Evolutionary conservation across 495 filamentous ascomycete species (phyloP).

Genomic region (Bathelium albidoporum): DNA sequence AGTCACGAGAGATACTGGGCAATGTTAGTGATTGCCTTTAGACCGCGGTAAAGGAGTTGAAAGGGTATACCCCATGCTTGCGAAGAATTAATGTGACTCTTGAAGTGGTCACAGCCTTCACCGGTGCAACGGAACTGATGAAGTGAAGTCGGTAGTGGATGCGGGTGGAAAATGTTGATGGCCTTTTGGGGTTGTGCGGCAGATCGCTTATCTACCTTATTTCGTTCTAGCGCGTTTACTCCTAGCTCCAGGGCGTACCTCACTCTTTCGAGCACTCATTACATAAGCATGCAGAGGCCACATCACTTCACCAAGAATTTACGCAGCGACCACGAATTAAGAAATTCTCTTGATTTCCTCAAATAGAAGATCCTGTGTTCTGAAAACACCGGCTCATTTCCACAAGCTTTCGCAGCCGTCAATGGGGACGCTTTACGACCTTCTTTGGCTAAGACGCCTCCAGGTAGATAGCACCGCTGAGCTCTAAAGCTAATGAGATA

Average conservation of each 20-base stretch:
- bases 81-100: conserved; percentile 48
- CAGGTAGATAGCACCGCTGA: no score
- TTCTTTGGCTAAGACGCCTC: no score
- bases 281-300: no score
- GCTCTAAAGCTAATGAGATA: no score
- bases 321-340: no score
- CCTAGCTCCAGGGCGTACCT: no score
- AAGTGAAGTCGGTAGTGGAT: neutral
- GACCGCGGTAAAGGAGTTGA: neutral
- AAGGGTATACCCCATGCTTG: conserved; percentile 64
- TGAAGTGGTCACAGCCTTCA: neutral
- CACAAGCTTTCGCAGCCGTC: no score
- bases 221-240: neutral
- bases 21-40: conserved; percentile 18
- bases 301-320: neutral
- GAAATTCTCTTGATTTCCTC: no score
- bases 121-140: neutral
- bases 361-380: no score
- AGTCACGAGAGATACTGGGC: conserved; percentile 85
- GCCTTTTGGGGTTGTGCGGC: neutral
- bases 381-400: no score
- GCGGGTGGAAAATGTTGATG: neutral
- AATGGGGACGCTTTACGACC: no score
- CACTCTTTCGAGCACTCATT: no score
- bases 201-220: neutral